Conservation (phyloP, 805 yeast species). For the Saturnispora besseyi region DNA sequence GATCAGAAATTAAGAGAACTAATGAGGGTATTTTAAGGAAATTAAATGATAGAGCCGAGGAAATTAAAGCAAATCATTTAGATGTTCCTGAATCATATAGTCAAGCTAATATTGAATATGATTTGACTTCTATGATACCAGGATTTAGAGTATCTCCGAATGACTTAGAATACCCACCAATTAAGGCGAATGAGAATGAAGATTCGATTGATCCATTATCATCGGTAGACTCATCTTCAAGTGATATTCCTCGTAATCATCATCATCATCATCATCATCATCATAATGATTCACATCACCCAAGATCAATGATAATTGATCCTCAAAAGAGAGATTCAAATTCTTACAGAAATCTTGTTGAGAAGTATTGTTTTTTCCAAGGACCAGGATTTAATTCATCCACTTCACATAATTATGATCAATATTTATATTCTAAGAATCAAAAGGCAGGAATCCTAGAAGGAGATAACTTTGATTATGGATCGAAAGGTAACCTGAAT, state of each 20-base stretch:
- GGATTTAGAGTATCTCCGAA: not conserved
- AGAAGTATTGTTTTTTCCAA: conserved; percentile 52
- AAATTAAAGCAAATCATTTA: not conserved
- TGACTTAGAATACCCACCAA: not conserved
- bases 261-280: not conserved
- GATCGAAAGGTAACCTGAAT: not conserved
- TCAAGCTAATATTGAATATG: not conserved
- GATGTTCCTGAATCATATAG: not conserved
- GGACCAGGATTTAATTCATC: conserved; percentile 26
- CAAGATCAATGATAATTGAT: conserved; percentile 3
- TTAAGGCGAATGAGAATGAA: not conserved
- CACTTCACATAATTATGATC: not conserved
- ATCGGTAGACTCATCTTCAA: not conserved
- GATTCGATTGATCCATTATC: not conserved
- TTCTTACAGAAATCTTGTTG: conserved; percentile 47
- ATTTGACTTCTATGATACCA: not conserved
- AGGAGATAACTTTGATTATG: conserved; percentile 9
- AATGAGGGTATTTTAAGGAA: conserved; percentile 1
- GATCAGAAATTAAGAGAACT: conserved; percentile 2
- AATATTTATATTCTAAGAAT: not conserved
- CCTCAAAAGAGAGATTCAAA: conserved; percentile 30
- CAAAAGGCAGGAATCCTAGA: not conserved
- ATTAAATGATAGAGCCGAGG: not conserved
- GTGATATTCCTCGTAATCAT: not conserved
- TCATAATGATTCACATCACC: not conserved